Evolutionary conservation across 371 early-diverging fungal genomes (phyloP), one percentile per base, ranked within the genome.

Genomic region (Enteropsectra breve): DNA sequence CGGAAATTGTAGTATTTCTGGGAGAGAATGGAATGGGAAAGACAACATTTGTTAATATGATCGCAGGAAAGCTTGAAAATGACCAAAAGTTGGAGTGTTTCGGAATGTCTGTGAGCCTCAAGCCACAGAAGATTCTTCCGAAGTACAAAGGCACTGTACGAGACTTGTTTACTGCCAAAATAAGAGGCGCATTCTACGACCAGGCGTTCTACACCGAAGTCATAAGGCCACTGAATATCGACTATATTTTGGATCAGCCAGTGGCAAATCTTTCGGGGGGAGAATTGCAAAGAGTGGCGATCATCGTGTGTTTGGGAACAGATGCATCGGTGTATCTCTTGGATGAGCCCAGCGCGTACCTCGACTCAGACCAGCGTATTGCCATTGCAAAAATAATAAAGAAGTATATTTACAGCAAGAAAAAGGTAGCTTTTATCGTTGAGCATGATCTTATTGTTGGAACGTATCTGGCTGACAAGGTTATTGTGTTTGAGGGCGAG

Each of bases 391-490:
- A 94, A 85, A 93, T 94, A 69, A 94, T 97, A 81, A 97, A 97
- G 83, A 69, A 90, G 58, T 97, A 90, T 84, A 92, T 95, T 68
- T 84, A 95, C 70, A 90, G 91, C 82, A 85, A 88, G 69, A 91
- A 92, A 81, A 91, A 91, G 84, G 91, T 92, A 26, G 95, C 95
- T 33, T 96, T 97, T 83, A 85, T 97, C 64, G 98, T 97, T 58
- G 98, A 97, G 86, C 98, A 97, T 87, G 98, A 97, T 83, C 92
- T 97, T 82, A 94, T 96, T 78, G 94, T 97, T 90, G 94, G 92
- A n/a, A 96, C 97, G n/a, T 97, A 97, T 79, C 83, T 97, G 61
- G 98, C 98, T 52, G 95, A 95, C 79, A 88, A 92, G 78, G 92
- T 95, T 24, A 88, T 97, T 79, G 94, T 97, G 23, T 95, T 92